Base-by-base conservation (phyloP, 257 asterid species). In the Solanum dulcamara region DNA sequence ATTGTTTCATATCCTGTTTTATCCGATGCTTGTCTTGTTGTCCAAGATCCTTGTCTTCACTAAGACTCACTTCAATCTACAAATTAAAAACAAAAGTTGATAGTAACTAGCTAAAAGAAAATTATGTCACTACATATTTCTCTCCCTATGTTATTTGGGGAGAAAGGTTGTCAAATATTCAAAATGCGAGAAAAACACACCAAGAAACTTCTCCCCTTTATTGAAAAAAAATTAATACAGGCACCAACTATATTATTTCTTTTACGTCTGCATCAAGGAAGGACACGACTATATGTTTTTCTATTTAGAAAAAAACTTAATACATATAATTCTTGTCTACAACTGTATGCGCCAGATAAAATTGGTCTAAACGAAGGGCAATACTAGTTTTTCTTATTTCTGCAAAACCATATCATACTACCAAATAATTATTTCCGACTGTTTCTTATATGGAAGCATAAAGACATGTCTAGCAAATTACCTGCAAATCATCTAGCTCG, bases 401-500 rank as follows among this genome's bases (percentile, higher is more conserved):
- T 40, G 33, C 37, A 75, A 75, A 44, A 75, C 11, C 38, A 44
- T 75, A 30, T 44, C 38, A 75, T 26, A 24, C 38, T 7, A 10
- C 38, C 38, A 13, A 1, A 26, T n/a, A 24, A 12, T 40, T n/a
- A 40, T 38, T 74, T 74, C 55, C 9, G 50, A 13, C 32, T 13
- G 13, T 3, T 15, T n/a, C 38, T 44, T 46, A 26, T 26, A 26
- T 14, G 38, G 20, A 75, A 75, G 82, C 15, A 26, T 26, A 15
- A 46, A 26, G 28, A 77, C 24, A 77, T 14, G 51, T 46, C 28
- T 26, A 77, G 82, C 40, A 44, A 44, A 64, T 17, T 92, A 97
- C 99, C 99, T 94, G 92, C 89, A 97, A 90, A 85, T 94, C 98
- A 75, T 95, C 99, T 84, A 97, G 90, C 89, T 97, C 99, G 48